Evolutionary conservation across 1,284 basidiomycete species (phyloP), one percentile per base, ranked within the genome.

Genomic region (Trichosporon sp.): DNA sequence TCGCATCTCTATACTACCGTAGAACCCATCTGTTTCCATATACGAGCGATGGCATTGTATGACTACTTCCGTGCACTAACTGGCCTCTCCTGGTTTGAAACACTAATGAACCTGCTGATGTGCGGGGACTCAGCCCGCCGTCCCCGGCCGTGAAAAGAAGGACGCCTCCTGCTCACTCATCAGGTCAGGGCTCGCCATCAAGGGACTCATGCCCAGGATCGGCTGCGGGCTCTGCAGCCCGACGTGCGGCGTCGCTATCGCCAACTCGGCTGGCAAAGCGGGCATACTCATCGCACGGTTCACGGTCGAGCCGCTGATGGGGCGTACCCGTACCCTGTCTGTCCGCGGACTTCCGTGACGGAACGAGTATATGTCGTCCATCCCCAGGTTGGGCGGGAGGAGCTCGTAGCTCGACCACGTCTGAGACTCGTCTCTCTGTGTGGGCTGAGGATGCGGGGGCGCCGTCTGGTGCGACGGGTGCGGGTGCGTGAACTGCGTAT

Each of bases 11-110:
- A 48, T 19, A n/a, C n/a, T 19, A 26, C 26, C 51, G 21, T 54
- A 54, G 51, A 54, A 19, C 26, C 46, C 46, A 26, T 54, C 51
- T 54, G n/a, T 26, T 54, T 26, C 51, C 21, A 54, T 54, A 54
- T 21, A 54, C 46, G 46, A n/a, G 35, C 51, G 51, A 54, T 54
- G 51, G 51, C 51, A 54, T 54, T 54, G 51, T 54, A 54, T 54
- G 51, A 54, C 7, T 54, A 54, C 51, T 26, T 6, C 7, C 48
- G 6, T 12, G 43, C 16, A 16, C 16, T n/a, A 4, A n/a, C 14
- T 26, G 26, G 26, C 26, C 26, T 26, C 26, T 26, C 26, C 26
- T 26, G 26, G 26, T 26, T 26, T 2, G 26, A 26, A 26, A 26
- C 26, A 2, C 26, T 26, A 26, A 26, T 26, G 26, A 26, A 26